Percentiles rank a stretch among this genome's conserved stretches.
Evolutionary conservation across 352 stramenopile genomes (phyloP).

Genomic region (Globisporangium rhizosaccharum): DNA sequence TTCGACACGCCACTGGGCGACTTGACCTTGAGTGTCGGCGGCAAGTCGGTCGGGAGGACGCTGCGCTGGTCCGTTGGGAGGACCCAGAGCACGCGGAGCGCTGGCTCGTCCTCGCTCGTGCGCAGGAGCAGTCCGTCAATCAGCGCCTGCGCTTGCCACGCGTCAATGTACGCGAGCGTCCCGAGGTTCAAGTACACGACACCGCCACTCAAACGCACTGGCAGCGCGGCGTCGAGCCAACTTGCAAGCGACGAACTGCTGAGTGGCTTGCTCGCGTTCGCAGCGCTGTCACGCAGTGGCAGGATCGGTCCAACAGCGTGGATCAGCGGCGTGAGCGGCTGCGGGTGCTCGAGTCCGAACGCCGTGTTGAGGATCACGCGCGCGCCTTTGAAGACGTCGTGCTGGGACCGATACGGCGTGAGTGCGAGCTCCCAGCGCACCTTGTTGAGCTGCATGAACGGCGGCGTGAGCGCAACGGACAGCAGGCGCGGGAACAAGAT

Average conservation of each 20-base stretch:
- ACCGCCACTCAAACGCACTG: constrained; percentile 8
- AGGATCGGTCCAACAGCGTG: constrained; percentile 74
- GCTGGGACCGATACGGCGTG: constrained; percentile 70
- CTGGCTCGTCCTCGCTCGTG: constrained; percentile 21
- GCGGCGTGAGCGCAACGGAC: constrained; percentile 81
- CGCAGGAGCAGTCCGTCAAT: constrained; percentile 55
- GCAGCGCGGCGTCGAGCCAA: constrained; percentile 28
- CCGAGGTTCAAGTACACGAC: constrained; percentile 78
- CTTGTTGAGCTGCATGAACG: constrained; percentile 88
- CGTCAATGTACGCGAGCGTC: constrained; percentile 75
- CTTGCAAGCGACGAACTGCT: constrained; percentile 21
- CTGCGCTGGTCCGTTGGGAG: constrained; percentile 67
- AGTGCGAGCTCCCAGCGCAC: constrained; percentile 73
- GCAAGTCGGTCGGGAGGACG: constrained; percentile 48
- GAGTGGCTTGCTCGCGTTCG: constrained; percentile 1
- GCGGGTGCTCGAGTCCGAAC: constrained; percentile 78
- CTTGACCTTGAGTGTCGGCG: constrained; percentile 61
- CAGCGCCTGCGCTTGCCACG: constrained; percentile 71
- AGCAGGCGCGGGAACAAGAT: constrained; percentile 83
- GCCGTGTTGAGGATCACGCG: constrained; percentile 87
- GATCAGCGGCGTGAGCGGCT: constrained; percentile 71
- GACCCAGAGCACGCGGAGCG: constrained; percentile 71
- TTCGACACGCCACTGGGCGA: constrained; percentile 48
- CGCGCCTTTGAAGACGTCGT: constrained; percentile 84
- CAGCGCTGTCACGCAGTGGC: constrained; percentile 10